Percentiles rank a stretch among this genome's conserved stretches.
Evolutionary conservation across 2,329 filamentous ascomycete genomes (phyloP).

Genomic region (Paradendryphiella salina): DNA sequence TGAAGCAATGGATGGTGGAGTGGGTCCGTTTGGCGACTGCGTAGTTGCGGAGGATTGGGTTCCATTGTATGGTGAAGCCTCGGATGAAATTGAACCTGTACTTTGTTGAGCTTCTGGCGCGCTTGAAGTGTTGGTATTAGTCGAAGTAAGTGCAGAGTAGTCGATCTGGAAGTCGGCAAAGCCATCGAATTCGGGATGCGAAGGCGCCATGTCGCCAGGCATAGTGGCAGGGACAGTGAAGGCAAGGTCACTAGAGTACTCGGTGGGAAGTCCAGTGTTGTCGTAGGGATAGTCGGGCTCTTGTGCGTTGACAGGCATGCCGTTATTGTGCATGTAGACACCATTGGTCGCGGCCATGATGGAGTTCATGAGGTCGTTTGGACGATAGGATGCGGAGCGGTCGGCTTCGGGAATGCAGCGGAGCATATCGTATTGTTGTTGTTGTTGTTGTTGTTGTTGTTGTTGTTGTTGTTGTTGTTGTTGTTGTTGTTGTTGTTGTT

Average conservation of each 20-base stretch:
- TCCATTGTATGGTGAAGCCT: slow-evolving; percentile 44
- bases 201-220: slow-evolving; percentile 26
- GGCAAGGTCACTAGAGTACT: slow-evolving; percentile 28
- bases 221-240: slow-evolving; percentile 33
- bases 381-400: slow-evolving; percentile 31
- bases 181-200: slow-evolving; percentile 29
- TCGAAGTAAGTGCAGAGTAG: slow-evolving; percentile 30
- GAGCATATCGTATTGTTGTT: slow-evolving; percentile 43
- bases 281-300: slow-evolving; percentile 34
- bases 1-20: slow-evolving; percentile 41
- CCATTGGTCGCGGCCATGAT: slow-evolving; percentile 44
- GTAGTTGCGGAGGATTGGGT: slow-evolving; percentile 36
- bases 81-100: slow-evolving; percentile 38
- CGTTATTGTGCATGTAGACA: slow-evolving; percentile 38
- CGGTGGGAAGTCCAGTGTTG: slow-evolving; percentile 22
- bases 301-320: slow-evolving; percentile 31
- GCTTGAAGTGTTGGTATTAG: slow-evolving; percentile 28
- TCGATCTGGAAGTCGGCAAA: slow-evolving; percentile 36
- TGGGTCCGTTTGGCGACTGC: slow-evolving; percentile 41
- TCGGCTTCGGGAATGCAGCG: slow-evolving; percentile 42
- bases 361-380: slow-evolving; percentile 44
- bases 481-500: slow-evolving; percentile 35
- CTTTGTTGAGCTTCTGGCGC: slow-evolving; percentile 37
- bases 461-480: slow-evolving; percentile 24
- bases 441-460: slow-evolving; percentile 33